Evolutionary conservation across 1,284 basidiomycete genomes (phyloP).

Genomic region (Mrakiaceae sp.): DNA sequence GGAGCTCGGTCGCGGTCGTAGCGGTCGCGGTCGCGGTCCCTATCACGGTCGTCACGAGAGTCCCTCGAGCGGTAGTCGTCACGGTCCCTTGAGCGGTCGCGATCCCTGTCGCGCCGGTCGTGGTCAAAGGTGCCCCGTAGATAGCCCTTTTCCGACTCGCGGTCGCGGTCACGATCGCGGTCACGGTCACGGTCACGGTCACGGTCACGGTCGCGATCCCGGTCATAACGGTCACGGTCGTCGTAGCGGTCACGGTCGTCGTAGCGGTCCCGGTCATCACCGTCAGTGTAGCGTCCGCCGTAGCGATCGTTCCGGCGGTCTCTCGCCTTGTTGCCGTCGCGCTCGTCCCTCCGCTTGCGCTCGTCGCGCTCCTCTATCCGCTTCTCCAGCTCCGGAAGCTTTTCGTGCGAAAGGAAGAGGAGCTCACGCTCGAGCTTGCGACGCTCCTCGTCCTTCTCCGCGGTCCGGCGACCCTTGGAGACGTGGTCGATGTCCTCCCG

Average conservation of each 20-base stretch:
- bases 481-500: constrained; percentile 91
- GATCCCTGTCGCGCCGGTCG: constrained; percentile 30
- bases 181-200: constrained; percentile 30
- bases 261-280: constrained; percentile 24
- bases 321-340: constrained; percentile 65
- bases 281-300: constrained; percentile 49
- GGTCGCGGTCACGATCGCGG: constrained; percentile 35
- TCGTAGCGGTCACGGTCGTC: constrained; percentile 21
- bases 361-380: constrained; percentile 71
- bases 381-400: constrained; percentile 80
- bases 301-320: constrained; percentile 76
- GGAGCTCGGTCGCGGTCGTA: constrained; percentile 21
- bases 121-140: constrained; percentile 5
- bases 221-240: constrained; percentile 33
- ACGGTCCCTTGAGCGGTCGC: constrained; percentile 22
- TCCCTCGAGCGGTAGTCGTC: constrained; percentile 22
- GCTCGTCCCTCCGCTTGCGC: constrained; percentile 59
- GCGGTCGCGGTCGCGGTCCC: constrained; percentile 21
- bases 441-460: constrained; percentile 72
- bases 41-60: constrained; percentile 30
- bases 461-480: constrained; percentile 61
- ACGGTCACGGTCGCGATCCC: constrained; percentile 27
- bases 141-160: constrained; percentile 9
- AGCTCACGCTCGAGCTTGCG: constrained; percentile 82
- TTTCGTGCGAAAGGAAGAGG: constrained; percentile 76